These are phyloP conservation scores for Phaeosphaeria sp. DNA, from an alignment of 2,329 filamentous ascomycete genomes.

Conservation along the genomic window DNA sequence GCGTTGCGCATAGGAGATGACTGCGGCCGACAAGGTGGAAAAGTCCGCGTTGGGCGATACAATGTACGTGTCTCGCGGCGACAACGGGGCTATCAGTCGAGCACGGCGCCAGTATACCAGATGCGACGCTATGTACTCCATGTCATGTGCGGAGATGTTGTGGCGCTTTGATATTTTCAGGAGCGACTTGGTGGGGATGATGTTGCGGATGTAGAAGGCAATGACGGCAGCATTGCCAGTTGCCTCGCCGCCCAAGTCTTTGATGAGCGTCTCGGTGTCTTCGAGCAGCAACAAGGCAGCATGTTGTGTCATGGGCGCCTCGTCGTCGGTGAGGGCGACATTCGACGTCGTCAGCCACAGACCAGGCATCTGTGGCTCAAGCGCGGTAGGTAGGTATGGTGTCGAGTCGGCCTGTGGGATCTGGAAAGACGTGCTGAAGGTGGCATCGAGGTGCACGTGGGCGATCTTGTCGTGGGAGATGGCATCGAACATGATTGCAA, in stretches of 20 bases:
- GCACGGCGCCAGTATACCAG: slow-evolving; percentile 96
- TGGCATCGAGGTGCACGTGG: slow-evolving; percentile 75
- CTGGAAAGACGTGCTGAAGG: slow-evolving; percentile 67
- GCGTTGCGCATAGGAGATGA: slow-evolving; percentile 73
- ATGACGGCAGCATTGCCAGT: slow-evolving; percentile 79
- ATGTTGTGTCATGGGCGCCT: slow-evolving; percentile 78
- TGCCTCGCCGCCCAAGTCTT: slow-evolving; percentile 70
- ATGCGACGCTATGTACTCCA: slow-evolving; percentile 88
- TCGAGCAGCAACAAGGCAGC: slow-evolving; percentile 86
- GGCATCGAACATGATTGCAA: slow-evolving; percentile 80
- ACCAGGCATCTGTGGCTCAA: slow-evolving; percentile 73
- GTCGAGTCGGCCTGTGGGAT: slow-evolving; percentile 71
- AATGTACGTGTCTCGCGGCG: slow-evolving; percentile 88
- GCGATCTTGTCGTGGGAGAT: slow-evolving; percentile 87
- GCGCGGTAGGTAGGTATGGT: slow-evolving; percentile 72
- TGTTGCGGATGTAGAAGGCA: slow-evolving; percentile 71
- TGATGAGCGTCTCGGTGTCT: slow-evolving; percentile 80
- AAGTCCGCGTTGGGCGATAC: slow-evolving; percentile 89
- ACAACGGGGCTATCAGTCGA: slow-evolving; percentile 87
- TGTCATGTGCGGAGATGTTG: slow-evolving; percentile 77
- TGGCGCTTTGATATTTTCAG: slow-evolving; percentile 75
- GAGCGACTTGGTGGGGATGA: slow-evolving; percentile 69
- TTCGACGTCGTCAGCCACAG: slow-evolving; percentile 90
- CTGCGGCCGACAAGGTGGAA: slow-evolving; percentile 71
- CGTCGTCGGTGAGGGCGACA: slow-evolving; percentile 72